Conservation (phyloP, 306 rosid genomes). For the Trifolium pratense region DNA sequence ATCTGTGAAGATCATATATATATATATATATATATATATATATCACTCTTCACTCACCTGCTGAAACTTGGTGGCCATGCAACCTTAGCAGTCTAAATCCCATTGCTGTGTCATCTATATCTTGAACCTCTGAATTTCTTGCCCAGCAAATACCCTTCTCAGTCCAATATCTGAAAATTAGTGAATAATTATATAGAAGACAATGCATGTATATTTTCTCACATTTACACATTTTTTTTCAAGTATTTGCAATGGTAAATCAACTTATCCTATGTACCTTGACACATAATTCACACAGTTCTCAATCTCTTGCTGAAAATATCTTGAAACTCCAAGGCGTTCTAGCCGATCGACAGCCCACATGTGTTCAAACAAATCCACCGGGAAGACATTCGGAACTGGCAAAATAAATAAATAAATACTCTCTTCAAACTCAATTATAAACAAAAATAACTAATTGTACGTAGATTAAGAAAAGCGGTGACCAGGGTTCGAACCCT, state of each 20-base stretch:
- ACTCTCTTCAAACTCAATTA: not conserved
- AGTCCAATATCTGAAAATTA: constrained; percentile 64
- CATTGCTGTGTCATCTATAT: constrained; percentile 91
- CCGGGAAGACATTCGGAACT: constrained; percentile 95
- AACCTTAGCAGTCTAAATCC: constrained; percentile 76
- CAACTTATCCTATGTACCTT: constrained; percentile 53
- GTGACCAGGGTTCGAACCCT: no score
- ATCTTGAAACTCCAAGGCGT: constrained; percentile 80
- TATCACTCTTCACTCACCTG: constrained; percentile 40
- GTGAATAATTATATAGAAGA: not conserved
- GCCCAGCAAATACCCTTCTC: constrained; percentile 90
- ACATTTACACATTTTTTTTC: not conserved
- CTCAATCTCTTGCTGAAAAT: constrained; percentile 62
- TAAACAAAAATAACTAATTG: not conserved
- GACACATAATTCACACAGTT: constrained; percentile 62
- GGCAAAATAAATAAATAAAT: not conserved
- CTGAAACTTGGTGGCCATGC: constrained; percentile 62
- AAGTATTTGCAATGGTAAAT: not conserved
- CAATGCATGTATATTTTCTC: not conserved
- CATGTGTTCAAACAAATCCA: constrained; percentile 85
- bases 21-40: no score
- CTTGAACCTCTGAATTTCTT: constrained; percentile 70
- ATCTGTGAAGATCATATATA: not conserved
- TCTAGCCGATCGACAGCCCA: constrained; percentile 84
- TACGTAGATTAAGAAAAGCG: not conserved